Evolutionary conservation across 108 stramenopile genomes (phyloP).

Genomic region (Cyclotella distinguenda): DNA sequence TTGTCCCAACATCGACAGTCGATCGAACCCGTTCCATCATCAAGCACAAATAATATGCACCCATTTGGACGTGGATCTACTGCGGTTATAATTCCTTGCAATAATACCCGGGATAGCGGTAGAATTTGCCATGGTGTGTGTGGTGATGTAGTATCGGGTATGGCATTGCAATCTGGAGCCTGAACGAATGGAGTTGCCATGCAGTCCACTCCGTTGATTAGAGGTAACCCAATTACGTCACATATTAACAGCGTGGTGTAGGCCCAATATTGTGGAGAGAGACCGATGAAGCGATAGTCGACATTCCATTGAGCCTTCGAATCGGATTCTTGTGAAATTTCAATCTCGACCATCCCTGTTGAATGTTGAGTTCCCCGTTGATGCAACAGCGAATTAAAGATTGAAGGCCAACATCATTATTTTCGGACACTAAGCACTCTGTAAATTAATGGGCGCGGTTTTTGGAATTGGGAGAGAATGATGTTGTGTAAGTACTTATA

Average conservation of each 20-base stretch:
- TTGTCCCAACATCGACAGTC: constrained; percentile 70
- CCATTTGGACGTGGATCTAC: constrained; percentile 53
- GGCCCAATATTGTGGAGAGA: constrained; percentile 82
- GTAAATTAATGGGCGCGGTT: no score
- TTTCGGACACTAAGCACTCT: no score
- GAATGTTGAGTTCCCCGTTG: no score
- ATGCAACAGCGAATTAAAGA: no score
- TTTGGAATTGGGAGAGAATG: no score
- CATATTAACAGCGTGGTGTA: constrained; percentile 68
- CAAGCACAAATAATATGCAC: constrained; percentile 58
- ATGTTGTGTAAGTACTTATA: no score
- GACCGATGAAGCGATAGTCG: constrained; percentile 55
- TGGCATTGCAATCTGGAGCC: background rate
- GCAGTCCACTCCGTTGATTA: constrained; percentile 73
- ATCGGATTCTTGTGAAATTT: no score
- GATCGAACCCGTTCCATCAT: constrained; percentile 85
- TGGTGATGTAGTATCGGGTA: background rate
- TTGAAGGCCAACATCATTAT: no score
- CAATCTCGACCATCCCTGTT: no score
- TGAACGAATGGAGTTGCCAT: constrained; percentile 11
- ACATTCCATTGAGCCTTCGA: no score
- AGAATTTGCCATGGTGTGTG: constrained; percentile 30
- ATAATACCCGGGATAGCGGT: constrained; percentile 67
- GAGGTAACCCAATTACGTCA: constrained; percentile 51
- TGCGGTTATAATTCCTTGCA: constrained; percentile 65